These are phyloP conservation scores for Mycena leptocephala DNA, from an alignment of 768 basidiomycete genomes.

Conservation along the genomic window DNA sequence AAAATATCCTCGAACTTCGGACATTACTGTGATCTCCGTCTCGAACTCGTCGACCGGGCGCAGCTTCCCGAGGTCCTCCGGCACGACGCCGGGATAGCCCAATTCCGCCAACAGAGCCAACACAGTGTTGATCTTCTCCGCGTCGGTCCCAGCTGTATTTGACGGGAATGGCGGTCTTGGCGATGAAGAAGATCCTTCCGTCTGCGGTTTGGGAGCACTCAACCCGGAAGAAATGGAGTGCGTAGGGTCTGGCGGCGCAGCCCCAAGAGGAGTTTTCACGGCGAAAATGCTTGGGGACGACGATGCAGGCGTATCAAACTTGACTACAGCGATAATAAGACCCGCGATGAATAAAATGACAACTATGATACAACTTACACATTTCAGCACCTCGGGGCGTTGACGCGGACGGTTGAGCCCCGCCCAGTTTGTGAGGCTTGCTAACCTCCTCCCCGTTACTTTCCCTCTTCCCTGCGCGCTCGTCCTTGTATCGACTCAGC, in stretches of 20 bases:
- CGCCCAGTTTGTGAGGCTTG: conserved; percentile 26
- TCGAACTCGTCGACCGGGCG: conserved; percentile 55
- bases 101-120: conserved; percentile 48
- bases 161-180: neutral
- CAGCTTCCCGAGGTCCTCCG: conserved; percentile 52
- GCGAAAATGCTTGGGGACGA: neutral
- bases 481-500: conserved; percentile 50
- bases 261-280: too few relatives aligned
- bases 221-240: neutral
- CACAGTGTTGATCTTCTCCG: conserved; percentile 40
- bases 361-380: conserved; percentile 13
- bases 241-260: conserved; percentile 1
- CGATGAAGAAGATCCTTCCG: neutral
- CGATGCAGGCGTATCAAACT: neutral
- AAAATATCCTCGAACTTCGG: conserved; percentile 63
- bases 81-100: conserved; percentile 46
- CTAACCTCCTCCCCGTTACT: neutral
- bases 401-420: neutral
- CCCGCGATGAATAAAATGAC: neutral
- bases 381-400: neutral
- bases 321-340: conserved; percentile 7
- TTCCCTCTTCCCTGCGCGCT: conserved; percentile 39
- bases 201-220: neutral
- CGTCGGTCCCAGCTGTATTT: neutral
- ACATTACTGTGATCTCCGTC: conserved; percentile 59